Conservation (phyloP, 2,329 filamentous ascomycete genomes). For the Colletotrichum costaricense region DNA sequence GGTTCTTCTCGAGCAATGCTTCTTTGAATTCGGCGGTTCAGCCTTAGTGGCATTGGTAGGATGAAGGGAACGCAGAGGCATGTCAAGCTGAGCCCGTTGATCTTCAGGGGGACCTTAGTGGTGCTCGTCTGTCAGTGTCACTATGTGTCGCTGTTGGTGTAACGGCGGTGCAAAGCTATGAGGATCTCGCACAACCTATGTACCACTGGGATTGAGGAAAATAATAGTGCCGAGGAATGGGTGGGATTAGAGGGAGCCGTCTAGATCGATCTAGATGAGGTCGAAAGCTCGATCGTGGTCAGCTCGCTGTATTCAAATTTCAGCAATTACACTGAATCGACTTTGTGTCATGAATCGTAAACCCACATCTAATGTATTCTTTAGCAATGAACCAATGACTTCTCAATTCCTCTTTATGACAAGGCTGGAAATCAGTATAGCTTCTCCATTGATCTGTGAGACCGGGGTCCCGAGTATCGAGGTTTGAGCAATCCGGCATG, state of each 20-base stretch:
- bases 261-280: background rate
- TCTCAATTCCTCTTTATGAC: background rate
- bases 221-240: background rate
- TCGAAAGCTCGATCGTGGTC: background rate
- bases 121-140: background rate
- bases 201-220: background rate
- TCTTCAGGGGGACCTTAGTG: background rate
- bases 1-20: background rate
- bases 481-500: background rate
- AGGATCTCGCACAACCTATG: background rate
- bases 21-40: background rate
- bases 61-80: background rate
- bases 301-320: background rate
- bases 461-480: background rate
- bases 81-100: background rate
- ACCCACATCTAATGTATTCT: background rate
- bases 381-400: background rate
- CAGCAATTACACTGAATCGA: background rate
- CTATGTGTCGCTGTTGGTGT: background rate
- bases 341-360: background rate
- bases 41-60: background rate
- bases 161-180: background rate
- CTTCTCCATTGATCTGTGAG: background rate
- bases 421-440: background rate
- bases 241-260: background rate